These are phyloP conservation scores for Penicillium sumatraense DNA, from an alignment of 2,329 filamentous ascomycete genomes.

Conservation along the genomic window DNA sequence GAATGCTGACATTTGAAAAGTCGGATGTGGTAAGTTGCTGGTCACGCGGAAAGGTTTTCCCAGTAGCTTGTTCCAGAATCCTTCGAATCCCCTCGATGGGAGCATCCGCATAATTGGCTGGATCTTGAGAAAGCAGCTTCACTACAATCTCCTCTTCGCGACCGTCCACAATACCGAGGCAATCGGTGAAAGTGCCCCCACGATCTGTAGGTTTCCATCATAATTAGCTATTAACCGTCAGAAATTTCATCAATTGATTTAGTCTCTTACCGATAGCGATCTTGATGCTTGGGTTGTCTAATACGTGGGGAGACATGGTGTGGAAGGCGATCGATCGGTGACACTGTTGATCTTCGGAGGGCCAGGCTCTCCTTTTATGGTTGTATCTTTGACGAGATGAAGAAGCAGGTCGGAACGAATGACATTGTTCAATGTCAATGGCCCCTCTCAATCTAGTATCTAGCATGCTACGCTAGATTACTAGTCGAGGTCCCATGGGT, in stretches of 20 bases:
- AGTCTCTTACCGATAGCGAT: constrained; percentile 28
- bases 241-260: no score
- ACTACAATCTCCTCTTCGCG: constrained; percentile 76
- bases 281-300: constrained; percentile 18
- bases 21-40: constrained; percentile 56
- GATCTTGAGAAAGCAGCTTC: constrained; percentile 87
- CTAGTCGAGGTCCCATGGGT: no score
- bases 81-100: constrained; percentile 88
- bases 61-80: constrained; percentile 77
- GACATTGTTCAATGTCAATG: no score
- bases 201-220: constrained; percentile 52
- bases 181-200: constrained; percentile 91
- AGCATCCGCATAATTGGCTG: constrained; percentile 86
- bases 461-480: no score
- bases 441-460: no score
- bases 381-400: background rate
- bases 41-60: constrained; percentile 70
- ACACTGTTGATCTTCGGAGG: background rate
- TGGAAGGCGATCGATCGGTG: background rate
- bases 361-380: constrained; percentile 10
- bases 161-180: constrained; percentile 77
- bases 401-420: constrained; percentile 10
- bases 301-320: constrained; percentile 18
- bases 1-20: constrained; percentile 61
- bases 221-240: no score